These are phyloP conservation scores for Russula compacta DNA, from an alignment of 768 basidiomycete species.

Conservation along the genomic window DNA sequence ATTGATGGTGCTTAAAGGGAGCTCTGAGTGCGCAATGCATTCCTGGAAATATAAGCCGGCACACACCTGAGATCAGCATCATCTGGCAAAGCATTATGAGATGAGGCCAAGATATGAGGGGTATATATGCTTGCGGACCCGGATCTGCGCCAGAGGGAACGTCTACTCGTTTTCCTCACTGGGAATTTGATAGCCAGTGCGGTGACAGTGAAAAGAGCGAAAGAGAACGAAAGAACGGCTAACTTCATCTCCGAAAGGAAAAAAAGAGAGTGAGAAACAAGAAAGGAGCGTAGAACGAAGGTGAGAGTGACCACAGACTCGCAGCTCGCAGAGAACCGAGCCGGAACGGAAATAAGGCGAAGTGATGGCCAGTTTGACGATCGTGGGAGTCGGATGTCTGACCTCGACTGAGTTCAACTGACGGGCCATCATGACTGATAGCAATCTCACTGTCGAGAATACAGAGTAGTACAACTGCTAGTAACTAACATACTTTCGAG, in stretches of 20 bases:
- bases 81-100: constrained; percentile 20
- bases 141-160: constrained; percentile 31
- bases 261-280: constrained; percentile 22
- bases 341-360: no score
- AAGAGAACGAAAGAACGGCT: constrained; percentile 28
- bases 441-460: no score
- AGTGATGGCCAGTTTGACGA: no score
- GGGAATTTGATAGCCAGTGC: constrained; percentile 40
- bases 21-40: neutral
- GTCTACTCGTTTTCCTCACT: constrained; percentile 37
- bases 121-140: constrained; percentile 22
- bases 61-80: constrained; percentile 36
- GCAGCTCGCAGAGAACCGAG: no score
- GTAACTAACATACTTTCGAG: no score
- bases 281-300: constrained; percentile 20
- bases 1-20: constrained; percentile 46
- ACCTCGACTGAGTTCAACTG: no score
- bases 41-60: neutral
- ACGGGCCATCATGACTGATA: no score
- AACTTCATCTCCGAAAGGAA: constrained; percentile 34
- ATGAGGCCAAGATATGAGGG: constrained; percentile 26
- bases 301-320: neutral
- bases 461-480: no score
- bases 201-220: constrained; percentile 31
- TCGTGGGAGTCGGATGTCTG: no score